Percentiles rank a stretch among this genome's conserved stretches.
phyloP scores from a whole-genome alignment of 352 stramenopile genomes.

The Phytopythium cucurbitacearum region DNA sequence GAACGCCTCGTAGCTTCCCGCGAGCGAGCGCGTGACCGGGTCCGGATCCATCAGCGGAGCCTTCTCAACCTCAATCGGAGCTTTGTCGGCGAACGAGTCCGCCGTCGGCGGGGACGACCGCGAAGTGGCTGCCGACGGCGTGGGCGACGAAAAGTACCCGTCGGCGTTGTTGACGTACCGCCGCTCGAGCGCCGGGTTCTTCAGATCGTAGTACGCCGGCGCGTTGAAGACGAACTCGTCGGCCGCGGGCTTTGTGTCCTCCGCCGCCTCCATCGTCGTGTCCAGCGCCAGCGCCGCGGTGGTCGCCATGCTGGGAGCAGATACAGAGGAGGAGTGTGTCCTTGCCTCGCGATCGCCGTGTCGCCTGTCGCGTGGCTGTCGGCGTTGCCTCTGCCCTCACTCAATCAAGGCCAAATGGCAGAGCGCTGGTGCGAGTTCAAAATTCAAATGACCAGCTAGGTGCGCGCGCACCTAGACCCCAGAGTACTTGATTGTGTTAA shows the following conservation, averaged over 20 bases:
- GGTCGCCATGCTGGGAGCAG: background rate
- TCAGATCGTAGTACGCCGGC: conserved; percentile 80
- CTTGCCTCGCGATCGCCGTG: too few relatives aligned
- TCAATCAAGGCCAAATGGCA: background rate
- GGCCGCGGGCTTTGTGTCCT: conserved; percentile 18
- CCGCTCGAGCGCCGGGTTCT: conserved; percentile 60
- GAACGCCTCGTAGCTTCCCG: background rate
- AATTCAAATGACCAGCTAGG: too few relatives aligned
- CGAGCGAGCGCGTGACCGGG: background rate
- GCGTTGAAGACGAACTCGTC: conserved; percentile 77
- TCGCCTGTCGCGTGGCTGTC: too few relatives aligned
- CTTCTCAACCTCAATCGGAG: too few relatives aligned
- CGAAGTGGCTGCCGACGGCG: conserved; percentile 12
- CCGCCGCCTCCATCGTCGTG: conserved; percentile 35
- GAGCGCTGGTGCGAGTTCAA: conserved; percentile 7
- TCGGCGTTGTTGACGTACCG: conserved; percentile 85
- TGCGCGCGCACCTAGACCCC: too few relatives aligned
- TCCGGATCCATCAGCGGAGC: background rate
- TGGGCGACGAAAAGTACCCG: conserved; percentile 64
- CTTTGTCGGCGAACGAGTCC: conserved; percentile 7
- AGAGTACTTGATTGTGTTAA: too few relatives aligned
- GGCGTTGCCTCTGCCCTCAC: too few relatives aligned
- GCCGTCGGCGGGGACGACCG: conserved; percentile 4
- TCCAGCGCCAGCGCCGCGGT: conserved; percentile 30
- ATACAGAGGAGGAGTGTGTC: too few relatives aligned